Base-by-base conservation (phyloP, 495 filamentous ascomycete species). In the Neohortaea acidophila region DNA sequence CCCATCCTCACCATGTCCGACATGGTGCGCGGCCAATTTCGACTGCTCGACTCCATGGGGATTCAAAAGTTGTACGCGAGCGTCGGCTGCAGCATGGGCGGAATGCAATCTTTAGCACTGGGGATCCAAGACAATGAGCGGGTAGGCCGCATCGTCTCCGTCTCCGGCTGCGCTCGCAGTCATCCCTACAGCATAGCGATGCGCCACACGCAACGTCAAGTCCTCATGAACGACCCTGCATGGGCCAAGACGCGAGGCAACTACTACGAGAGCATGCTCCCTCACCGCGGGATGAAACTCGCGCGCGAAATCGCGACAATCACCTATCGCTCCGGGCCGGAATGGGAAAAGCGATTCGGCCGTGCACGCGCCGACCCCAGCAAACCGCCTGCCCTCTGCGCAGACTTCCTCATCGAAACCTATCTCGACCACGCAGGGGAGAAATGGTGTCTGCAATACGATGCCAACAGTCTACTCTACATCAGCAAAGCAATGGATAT, bases 401-500 rank as follows among this genome's bases (percentile, higher is more conserved):
- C 89, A 0, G 89, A 99, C 55, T 99, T 96, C 58, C 67, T 96
- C 18, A 94, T 99, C 44, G 89, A 99, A 54, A 99, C 89, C 0
- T 99, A 99, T 53, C 72, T 99, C 21, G 89, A 99, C 58, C 89
- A 99, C 52, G 91, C 89, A 2, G 89, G 89, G 29, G 89, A 99
- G 65, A 99, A 99, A 57, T 99, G 91, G 59, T 94, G 84, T 57
- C 68, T 99, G n/a, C 84, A 89, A 42, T 96, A 94, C 55, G 89
- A 99, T 51, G 73, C 89, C 14, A 99, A 99, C 62, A 93, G 84
- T 55, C 67, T 96, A 8, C 68, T 99, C 21, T 99, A 99, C 55
- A 79, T 96, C 21, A 92, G 83, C 49, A 99, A 99, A 59, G 91
- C 91, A 10, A 99, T 99, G 89, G 89, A 96, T 51, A 68, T 96